phyloP scores from a whole-genome alignment of 2,329 filamentous ascomycete genomes.

The Colletotrichum spinosum region DNA sequence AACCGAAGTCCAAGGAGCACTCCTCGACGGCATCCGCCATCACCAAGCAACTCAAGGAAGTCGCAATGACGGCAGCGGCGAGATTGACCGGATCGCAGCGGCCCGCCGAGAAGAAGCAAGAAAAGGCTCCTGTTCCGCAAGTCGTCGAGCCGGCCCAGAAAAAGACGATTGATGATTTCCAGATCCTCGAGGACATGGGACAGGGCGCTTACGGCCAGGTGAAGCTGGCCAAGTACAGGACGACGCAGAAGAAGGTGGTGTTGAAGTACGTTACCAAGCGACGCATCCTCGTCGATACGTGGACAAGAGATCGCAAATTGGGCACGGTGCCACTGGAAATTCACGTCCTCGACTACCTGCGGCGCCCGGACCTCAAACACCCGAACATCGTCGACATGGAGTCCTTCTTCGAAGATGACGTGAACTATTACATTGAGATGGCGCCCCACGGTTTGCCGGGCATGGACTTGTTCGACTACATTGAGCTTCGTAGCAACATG shows the following conservation, averaged over 20 bases:
- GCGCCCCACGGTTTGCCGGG: conserved; percentile 92
- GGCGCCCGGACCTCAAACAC: conserved; percentile 75
- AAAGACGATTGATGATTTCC: conserved; percentile 90
- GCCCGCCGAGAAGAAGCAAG: conserved; percentile 47
- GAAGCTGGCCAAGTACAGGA: conserved; percentile 90
- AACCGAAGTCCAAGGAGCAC: conserved; percentile 53
- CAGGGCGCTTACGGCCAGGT: conserved; percentile 98
- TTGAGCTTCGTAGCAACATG: conserved; percentile 96
- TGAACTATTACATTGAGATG: conserved; percentile 99
- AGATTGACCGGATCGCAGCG: conserved; percentile 60
- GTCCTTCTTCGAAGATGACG: conserved; percentile 81
- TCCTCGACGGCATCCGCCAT: conserved; percentile 59
- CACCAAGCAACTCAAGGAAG: conserved; percentile 68
- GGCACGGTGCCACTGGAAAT: conserved; percentile 97
- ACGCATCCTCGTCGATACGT: conserved; percentile 96
- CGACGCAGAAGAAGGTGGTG: conserved; percentile 84
- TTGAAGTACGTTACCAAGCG: conserved; percentile 98
- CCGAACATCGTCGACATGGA: conserved; percentile 80
- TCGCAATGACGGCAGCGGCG: conserved; percentile 65
- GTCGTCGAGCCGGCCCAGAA: conserved; percentile 62
- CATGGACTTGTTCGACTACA: conserved; percentile 99
- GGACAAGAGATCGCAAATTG: conserved; percentile 92
- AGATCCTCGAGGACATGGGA: conserved; percentile 97
- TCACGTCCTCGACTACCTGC: conserved; percentile 93
- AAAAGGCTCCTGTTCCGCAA: conserved; percentile 50